phyloP scores from a whole-genome alignment of 148 eudicot genomes.

The Vaccinium macrocarpon region DNA sequence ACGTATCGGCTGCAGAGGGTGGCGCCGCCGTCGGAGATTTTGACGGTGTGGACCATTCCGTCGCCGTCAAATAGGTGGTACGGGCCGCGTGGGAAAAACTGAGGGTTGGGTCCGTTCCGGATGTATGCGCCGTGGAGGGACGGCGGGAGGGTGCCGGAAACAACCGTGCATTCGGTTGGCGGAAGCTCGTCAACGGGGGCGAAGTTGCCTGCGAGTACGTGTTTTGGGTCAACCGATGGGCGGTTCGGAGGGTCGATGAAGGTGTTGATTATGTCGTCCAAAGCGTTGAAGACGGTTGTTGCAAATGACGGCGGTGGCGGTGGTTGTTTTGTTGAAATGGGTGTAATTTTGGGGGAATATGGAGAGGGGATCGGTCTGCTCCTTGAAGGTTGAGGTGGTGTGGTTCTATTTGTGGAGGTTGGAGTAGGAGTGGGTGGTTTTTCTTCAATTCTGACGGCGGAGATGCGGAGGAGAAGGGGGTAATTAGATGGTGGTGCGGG shows the following conservation, averaged over 20 bases:
- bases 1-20: constrained; percentile 71
- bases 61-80: constrained; percentile 81
- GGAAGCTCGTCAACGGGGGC: constrained; percentile 75
- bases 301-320: constrained; percentile 15
- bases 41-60: constrained; percentile 71
- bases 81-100: constrained; percentile 68
- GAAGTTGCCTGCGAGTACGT: constrained; percentile 57
- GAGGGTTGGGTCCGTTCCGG: constrained; percentile 85
- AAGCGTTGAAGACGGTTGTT: constrained; percentile 36
- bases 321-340: background rate
- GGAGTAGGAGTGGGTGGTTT: constrained; percentile 17
- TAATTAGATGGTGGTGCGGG: background rate
- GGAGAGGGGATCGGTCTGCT: background rate
- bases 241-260: constrained; percentile 55
- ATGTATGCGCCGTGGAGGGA: constrained; percentile 70
- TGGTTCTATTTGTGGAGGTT: background rate
- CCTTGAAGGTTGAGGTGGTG: background rate
- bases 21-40: constrained; percentile 49
- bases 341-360: background rate
- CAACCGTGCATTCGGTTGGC: constrained; percentile 52
- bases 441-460: constrained; percentile 29
- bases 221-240: constrained; percentile 52
- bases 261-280: constrained; percentile 51
- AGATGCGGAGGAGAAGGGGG: constrained; percentile 11
- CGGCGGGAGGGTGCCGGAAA: constrained; percentile 50